A percentile compares a stretch with the other conserved stretches of the same genome.
Evolutionary conservation across 257 asterid species (phyloP).

Genomic region (Mitragyna speciosa): DNA sequence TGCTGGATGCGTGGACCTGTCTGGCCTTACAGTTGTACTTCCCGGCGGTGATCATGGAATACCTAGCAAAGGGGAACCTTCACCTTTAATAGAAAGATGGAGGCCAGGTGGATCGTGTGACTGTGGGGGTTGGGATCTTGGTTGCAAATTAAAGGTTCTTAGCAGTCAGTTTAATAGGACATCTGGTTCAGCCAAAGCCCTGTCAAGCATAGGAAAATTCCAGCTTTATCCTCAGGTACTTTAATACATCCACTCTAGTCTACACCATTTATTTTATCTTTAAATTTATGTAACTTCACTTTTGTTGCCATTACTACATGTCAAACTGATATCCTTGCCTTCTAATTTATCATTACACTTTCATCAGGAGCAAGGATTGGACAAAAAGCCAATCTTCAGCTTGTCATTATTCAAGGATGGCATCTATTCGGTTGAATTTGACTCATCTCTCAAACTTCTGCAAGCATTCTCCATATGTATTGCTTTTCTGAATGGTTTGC

Average conservation of each 20-base stretch:
- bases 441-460: conserved; percentile 50
- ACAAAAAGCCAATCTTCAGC: conserved; percentile 36
- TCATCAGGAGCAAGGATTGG: conserved; percentile 48
- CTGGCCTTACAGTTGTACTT: conserved; percentile 50
- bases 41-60: conserved; percentile 81
- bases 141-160: conserved; percentile 57
- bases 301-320: background rate
- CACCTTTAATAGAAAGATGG: conserved; percentile 70
- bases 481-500: conserved; percentile 43
- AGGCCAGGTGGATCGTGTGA: conserved; percentile 74
- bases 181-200: conserved; percentile 31
- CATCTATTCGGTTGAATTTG: conserved; percentile 59
- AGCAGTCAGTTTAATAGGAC: conserved; percentile 23
- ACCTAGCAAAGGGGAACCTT: conserved; percentile 75
- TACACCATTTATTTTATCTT: background rate
- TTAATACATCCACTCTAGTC: background rate
- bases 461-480: conserved; percentile 72
- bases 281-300: background rate
- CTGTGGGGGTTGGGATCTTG: conserved; percentile 94
- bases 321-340: background rate
- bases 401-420: conserved; percentile 61
- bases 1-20: conserved; percentile 17
- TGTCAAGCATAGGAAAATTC: conserved; percentile 28
- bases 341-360: background rate
- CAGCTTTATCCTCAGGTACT: conserved; percentile 65